These are phyloP conservation scores for Saturnispora bothae DNA, from an alignment of 805 yeast species.

Conservation along the genomic window DNA sequence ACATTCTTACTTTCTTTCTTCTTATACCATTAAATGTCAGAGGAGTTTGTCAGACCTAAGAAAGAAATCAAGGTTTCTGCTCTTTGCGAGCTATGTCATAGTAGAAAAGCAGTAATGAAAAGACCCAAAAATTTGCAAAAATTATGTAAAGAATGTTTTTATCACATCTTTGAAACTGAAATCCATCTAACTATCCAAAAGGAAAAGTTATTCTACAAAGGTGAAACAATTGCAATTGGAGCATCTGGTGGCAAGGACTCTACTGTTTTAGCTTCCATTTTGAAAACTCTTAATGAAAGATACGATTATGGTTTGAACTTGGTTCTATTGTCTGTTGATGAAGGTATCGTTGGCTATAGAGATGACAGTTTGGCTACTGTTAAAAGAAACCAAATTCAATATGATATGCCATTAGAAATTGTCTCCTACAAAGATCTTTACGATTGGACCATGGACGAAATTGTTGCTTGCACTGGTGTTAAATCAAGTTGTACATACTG, in stretches of 20 bases:
- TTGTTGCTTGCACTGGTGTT: constrained; percentile 88
- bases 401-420: constrained; percentile 31
- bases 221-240: constrained; percentile 91
- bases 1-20: neutral
- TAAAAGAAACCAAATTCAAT: constrained; percentile 78
- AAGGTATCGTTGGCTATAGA: constrained; percentile 93
- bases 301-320: constrained; percentile 81
- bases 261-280: constrained; percentile 82
- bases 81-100: constrained; percentile 76
- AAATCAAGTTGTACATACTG: constrained; percentile 95
- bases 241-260: constrained; percentile 99
- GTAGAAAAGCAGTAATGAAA: constrained; percentile 74
- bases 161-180: constrained; percentile 84
- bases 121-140: constrained; percentile 89
- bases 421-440: constrained; percentile 80
- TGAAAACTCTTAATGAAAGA: constrained; percentile 81
- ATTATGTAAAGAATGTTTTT: constrained; percentile 86
- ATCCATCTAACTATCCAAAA: constrained; percentile 79
- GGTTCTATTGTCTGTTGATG: constrained; percentile 81
- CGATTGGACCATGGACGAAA: constrained; percentile 98
- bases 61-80: constrained; percentile 29
- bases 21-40: neutral
- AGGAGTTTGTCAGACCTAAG: constrained; percentile 2
- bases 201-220: constrained; percentile 59
- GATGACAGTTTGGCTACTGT: constrained; percentile 97